phyloP scores from a whole-genome alignment of 2,329 filamentous ascomycete species.

The Fusarium sublunatum region DNA sequence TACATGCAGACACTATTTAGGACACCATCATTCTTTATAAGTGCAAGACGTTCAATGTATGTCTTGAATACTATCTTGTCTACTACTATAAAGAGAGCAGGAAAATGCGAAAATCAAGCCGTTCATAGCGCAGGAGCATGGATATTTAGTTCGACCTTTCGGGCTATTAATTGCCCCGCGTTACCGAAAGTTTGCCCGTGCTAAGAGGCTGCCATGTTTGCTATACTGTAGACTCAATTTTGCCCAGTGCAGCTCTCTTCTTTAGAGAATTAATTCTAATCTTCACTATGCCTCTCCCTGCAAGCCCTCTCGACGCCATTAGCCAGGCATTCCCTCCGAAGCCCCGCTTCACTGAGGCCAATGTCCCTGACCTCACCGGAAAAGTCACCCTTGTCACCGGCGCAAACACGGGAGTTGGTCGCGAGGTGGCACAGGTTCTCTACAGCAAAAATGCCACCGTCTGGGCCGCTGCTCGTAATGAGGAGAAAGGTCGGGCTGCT shows the following conservation, averaged over 20 bases:
- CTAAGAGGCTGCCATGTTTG: slow-evolving; percentile 6
- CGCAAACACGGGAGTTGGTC: slow-evolving; percentile 59
- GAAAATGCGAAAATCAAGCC: background rate
- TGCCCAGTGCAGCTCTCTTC: background rate
- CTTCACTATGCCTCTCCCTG: slow-evolving; percentile 14
- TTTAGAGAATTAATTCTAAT: background rate
- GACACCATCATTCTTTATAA: slow-evolving; percentile 4
- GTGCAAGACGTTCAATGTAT: background rate
- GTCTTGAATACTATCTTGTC: background rate
- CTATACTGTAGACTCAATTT: background rate
- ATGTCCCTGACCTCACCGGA: slow-evolving; percentile 67
- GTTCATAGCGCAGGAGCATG: background rate
- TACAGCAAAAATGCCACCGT: slow-evolving; percentile 65
- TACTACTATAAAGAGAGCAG: background rate
- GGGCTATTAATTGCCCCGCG: slow-evolving; percentile 28
- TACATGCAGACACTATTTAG: too few relatives aligned
- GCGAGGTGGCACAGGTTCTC: slow-evolving; percentile 63
- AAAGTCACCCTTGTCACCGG: slow-evolving; percentile 68
- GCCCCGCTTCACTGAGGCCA: slow-evolving; percentile 57
- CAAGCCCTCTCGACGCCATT: slow-evolving; percentile 28
- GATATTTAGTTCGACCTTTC: slow-evolving; percentile 2
- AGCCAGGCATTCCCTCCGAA: slow-evolving; percentile 41
- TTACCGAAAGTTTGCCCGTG: slow-evolving; percentile 19
- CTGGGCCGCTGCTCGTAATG: slow-evolving; percentile 64
- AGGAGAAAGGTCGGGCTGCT: slow-evolving; percentile 57